phyloP scores from a whole-genome alignment of 2,329 filamentous ascomycete species.

The Coniochaeta sp. region DNA sequence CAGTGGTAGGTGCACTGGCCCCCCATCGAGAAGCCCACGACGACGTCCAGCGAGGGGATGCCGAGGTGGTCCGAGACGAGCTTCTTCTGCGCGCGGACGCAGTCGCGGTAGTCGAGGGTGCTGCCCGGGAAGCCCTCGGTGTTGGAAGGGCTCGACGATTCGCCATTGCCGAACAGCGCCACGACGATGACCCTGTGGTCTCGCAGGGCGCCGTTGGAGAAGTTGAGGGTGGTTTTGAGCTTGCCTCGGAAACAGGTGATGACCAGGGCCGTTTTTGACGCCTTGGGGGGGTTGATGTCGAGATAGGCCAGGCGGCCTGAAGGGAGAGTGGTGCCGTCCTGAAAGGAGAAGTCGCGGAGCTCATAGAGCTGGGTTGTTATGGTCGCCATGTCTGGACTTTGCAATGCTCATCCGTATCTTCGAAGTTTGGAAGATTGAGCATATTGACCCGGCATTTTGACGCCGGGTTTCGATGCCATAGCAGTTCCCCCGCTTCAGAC shows the following conservation, averaged over 20 bases:
- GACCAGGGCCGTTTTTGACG: slow-evolving; percentile 36
- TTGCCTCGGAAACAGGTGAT: slow-evolving; percentile 48
- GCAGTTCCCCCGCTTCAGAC: no score
- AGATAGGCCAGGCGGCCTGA: slow-evolving; percentile 20
- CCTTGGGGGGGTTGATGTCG: slow-evolving; percentile 15
- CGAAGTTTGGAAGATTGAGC: no score
- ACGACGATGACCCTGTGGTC: slow-evolving; percentile 36
- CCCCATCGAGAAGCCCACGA: slow-evolving; percentile 43
- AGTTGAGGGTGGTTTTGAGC: slow-evolving; percentile 40
- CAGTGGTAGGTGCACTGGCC: slow-evolving; percentile 41
- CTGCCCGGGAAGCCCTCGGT: slow-evolving; percentile 28
- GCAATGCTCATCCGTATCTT: background rate
- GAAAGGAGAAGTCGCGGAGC: background rate
- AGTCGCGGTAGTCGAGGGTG: slow-evolving; percentile 32
- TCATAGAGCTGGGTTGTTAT: background rate
- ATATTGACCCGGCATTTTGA: background rate
- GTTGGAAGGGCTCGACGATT: slow-evolving; percentile 40
- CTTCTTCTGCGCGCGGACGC: slow-evolving; percentile 31
- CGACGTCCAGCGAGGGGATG: slow-evolving; percentile 27
- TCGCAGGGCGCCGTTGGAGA: slow-evolving; percentile 32
- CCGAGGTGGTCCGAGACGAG: slow-evolving; percentile 28
- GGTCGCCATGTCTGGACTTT: background rate
- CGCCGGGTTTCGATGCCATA: no score
- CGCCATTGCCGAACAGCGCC: slow-evolving; percentile 39
- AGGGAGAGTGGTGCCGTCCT: slow-evolving; percentile 12